These are phyloP conservation scores for Phytopythium oedochilum DNA, from an alignment of 352 stramenopile species.

Conservation along the genomic window DNA sequence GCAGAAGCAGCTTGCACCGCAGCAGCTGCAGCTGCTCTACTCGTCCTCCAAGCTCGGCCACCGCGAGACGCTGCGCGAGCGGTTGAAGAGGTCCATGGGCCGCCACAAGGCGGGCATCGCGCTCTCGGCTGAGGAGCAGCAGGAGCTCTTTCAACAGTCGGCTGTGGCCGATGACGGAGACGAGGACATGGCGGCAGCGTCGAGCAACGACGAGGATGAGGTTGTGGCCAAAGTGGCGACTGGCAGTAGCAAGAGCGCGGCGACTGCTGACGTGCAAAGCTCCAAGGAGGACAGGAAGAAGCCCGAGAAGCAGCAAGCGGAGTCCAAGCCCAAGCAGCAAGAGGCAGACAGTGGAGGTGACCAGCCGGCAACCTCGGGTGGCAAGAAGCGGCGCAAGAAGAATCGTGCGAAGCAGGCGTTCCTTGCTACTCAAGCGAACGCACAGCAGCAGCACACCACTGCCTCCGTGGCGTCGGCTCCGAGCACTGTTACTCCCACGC, in stretches of 20 bases:
- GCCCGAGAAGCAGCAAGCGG: slow-evolving; percentile 18
- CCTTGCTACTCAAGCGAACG: slow-evolving; percentile 6
- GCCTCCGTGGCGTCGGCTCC: not conserved
- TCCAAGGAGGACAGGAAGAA: too few relatives aligned
- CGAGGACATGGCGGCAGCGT: slow-evolving; percentile 10
- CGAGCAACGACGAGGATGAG: not conserved
- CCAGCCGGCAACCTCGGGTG: slow-evolving; percentile 3
- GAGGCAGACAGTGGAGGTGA: slow-evolving; percentile 5
- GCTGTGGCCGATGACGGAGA: slow-evolving; percentile 6
- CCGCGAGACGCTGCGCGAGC: slow-evolving; percentile 77
- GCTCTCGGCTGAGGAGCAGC: slow-evolving; percentile 38
- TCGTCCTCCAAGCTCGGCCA: slow-evolving; percentile 74
- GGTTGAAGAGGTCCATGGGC: slow-evolving; percentile 75
- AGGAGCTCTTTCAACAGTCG: slow-evolving; percentile 55
- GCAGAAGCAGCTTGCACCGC: slow-evolving; percentile 44
- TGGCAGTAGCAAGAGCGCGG: not conserved
- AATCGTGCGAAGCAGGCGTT: slow-evolving; percentile 10
- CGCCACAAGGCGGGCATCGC: slow-evolving; percentile 65
- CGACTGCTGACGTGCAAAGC: not conserved
- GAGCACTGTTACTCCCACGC: not conserved
- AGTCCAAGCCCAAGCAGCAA: slow-evolving; percentile 13
- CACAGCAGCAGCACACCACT: not conserved
- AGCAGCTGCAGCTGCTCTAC: slow-evolving; percentile 71
- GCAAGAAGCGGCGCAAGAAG: slow-evolving; percentile 32
- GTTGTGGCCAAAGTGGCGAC: not conserved